Evolutionary conservation across 1,284 basidiomycete species (phyloP), one percentile per base, ranked within the genome.

Genomic region (Leccinum pallidistipes): DNA sequence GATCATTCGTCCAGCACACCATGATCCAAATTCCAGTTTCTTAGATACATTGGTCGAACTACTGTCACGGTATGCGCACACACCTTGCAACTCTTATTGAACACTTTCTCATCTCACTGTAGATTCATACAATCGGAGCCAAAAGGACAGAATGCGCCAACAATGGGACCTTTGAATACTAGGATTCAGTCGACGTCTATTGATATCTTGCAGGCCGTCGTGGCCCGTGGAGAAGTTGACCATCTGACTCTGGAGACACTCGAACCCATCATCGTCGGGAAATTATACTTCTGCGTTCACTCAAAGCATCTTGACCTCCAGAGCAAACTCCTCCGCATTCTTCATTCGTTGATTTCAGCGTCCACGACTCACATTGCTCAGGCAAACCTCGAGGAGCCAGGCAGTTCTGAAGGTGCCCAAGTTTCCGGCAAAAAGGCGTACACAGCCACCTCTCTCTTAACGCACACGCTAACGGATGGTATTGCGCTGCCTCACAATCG

Each of bases 271-370:
- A 80, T 97, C 40, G 80, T 95, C 50, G 83, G 84, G 55, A 91
- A 93, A 69, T 81, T 98, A 2, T 92, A 88, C 67, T 79, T 86
- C 55, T 88, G 84, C 32, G 80, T 97, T 18, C 88, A 94, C 65
- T 79, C 79, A 24, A 79, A 78, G 18, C 83, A 87, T 34, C 82
- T 95, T 38, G 91, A 95, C 66, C 79, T 95, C 14, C 95, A 97
- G 76, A 95, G 94, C 80, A 96, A 95, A 71, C 84, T 98, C 60
- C 85, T 99, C 1, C 94, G 95, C 67, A 85, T 97, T 9, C 82
- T 99, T 1, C 95, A 98, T 70, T 90, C 92, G 0, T 79, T 94
- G 31, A 87, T 96, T 31, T 88, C 87, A 18, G 85, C 85, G 1
- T 85, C 84, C 29, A 77, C 73, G 2, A 63, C 74, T 24, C 68